Conservation (phyloP, 257 asterid species). For the Paraleonurus japonicus region DNA sequence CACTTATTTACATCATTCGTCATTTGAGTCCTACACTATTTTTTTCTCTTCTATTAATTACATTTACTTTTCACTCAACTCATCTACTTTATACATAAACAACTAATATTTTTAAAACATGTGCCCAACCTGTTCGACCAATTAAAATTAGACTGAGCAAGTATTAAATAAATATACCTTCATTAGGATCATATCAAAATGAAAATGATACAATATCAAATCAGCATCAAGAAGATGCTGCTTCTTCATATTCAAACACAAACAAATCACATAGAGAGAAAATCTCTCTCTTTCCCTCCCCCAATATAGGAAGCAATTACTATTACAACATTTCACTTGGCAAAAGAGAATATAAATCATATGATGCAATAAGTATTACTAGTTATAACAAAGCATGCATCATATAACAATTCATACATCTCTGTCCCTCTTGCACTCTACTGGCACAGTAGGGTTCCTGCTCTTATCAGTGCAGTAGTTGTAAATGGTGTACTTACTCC, state of each 20-base stretch:
- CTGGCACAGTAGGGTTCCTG: slow-evolving; percentile 44
- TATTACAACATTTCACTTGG: not conserved
- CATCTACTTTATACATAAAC: too few relatives aligned
- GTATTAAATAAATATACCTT: too few relatives aligned
- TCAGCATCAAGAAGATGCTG: slow-evolving; percentile 22
- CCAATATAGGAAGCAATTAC: not conserved
- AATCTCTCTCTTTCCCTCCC: not conserved
- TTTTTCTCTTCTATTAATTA: too few relatives aligned
- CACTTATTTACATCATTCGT: too few relatives aligned
- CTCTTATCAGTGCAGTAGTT: slow-evolving; percentile 63
- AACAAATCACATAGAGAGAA: not conserved
- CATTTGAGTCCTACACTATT: too few relatives aligned
- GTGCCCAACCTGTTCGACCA: too few relatives aligned
- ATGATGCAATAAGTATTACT: not conserved
- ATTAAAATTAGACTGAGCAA: too few relatives aligned
- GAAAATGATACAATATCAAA: too few relatives aligned
- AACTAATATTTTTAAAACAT: too few relatives aligned
- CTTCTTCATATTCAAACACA: not conserved
- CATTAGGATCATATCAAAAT: too few relatives aligned
- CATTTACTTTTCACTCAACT: too few relatives aligned
- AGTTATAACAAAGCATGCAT: too few relatives aligned
- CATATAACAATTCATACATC: slow-evolving; percentile 37
- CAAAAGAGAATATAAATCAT: slow-evolving; percentile 1
- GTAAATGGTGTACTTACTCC: slow-evolving; percentile 56
- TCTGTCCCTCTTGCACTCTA: slow-evolving; percentile 63